Base-by-base conservation (phyloP, 371 early-diverging fungal species). In the Mortierella sp. region DNA sequence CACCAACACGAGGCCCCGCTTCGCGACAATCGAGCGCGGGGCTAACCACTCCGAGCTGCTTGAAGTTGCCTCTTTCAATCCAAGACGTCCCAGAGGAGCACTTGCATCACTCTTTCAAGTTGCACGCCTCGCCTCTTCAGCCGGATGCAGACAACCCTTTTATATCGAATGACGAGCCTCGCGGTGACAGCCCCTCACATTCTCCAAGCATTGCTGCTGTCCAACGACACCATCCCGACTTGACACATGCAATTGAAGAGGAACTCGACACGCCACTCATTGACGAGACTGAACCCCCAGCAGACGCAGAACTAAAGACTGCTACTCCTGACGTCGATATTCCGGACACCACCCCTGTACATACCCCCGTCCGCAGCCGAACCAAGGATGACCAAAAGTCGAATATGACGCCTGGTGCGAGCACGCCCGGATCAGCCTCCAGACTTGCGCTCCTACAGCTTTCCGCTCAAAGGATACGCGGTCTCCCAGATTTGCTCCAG, bases 401-500 rank as follows among this genome's bases (percentile, higher is more conserved):
- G 32, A 58, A 38, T 1, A 5, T 21, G 4, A 58, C 74, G 2
- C 54, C 58, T 41, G 35, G 12, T 58, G 54, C 24, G 10, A 21
- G 54, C 6, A 70, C 70, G 24, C 76, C 77, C 0, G 74, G 46
- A 10, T 77, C 81, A 1, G 71, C 81, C 2, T 73, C 77, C 21
- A 76, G 77, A 63, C 54, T 74, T 1, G 77, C 76, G 4, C 80
- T 80, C 32, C 24, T 75, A 29, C 80, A 75, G 56, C 80, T 75
- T 21, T 75, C 80, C 0, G 75, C 80, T 54, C 75, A 71, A 75
- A 80, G 71, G 48, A 58, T 75, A 3, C 58, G 43, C 18, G 71
- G 80, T 7, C 38, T 75, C 27, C 46, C 80, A n/a, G 79, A 79
- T 38, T 49, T 79, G 8, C 79, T 79, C 16, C 79, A 79, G 58